A percentile compares a stretch with the other conserved stretches of the same genome.
These are phyloP conservation scores for Alternaria consortialis DNA, from an alignment of 2,329 filamentous ascomycete species.

Conservation along the genomic window DNA sequence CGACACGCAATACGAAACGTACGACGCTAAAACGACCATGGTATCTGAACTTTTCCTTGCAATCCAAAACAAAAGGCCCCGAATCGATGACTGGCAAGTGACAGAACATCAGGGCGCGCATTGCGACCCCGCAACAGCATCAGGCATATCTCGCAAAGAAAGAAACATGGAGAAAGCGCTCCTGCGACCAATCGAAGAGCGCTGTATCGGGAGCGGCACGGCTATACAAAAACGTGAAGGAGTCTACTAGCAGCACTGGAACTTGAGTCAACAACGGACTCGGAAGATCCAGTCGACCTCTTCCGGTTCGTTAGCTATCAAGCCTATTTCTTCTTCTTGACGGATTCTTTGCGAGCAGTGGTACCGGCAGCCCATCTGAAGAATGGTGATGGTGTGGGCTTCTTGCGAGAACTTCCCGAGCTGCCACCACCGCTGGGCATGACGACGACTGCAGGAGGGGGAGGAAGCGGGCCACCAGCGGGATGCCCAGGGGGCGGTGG, in stretches of 20 bases:
- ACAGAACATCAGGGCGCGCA: neutral
- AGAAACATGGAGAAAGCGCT: neutral
- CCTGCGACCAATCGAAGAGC: neutral
- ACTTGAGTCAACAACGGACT: neutral
- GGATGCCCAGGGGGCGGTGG: slow-evolving; percentile 13
- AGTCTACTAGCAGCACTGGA: neutral
- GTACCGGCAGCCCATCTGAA: slow-evolving; percentile 36
- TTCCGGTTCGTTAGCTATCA: neutral
- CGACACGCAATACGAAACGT: slow-evolving; percentile 9
- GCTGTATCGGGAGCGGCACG: neutral
- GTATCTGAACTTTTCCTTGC: slow-evolving; percentile 35
- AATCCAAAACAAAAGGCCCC: slow-evolving; percentile 1
- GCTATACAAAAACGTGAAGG: neutral
- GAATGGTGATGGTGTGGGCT: slow-evolving; percentile 24
- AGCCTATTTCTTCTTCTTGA: slow-evolving; percentile 15
- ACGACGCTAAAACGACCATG: slow-evolving; percentile 24
- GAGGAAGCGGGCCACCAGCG: slow-evolving; percentile 18
- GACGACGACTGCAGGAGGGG: slow-evolving; percentile 20
- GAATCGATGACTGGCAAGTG: neutral
- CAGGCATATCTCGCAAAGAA: neutral
- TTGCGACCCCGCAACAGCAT: neutral
- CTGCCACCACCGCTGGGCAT: slow-evolving; percentile 11
- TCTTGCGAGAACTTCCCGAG: slow-evolving; percentile 18
- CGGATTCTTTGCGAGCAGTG: slow-evolving; percentile 8
- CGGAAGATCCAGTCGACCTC: neutral